These are phyloP conservation scores for Trifolium fragiferum DNA, from an alignment of 306 rosid species.

Conservation along the genomic window DNA sequence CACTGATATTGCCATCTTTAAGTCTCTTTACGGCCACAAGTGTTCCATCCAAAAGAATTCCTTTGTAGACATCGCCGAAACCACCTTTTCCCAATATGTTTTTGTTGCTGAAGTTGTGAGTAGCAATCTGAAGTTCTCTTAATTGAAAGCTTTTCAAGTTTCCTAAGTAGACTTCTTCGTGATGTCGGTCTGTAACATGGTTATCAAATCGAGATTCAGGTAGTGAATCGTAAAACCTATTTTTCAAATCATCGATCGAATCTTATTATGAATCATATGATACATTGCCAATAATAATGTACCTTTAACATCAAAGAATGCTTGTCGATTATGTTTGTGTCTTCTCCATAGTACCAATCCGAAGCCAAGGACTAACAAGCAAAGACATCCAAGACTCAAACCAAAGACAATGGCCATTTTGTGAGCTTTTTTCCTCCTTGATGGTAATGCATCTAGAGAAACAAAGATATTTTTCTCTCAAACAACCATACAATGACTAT, in stretches of 20 bases:
- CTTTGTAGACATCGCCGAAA: constrained; percentile 94
- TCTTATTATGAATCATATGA: not conserved
- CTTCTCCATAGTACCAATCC: constrained; percentile 67
- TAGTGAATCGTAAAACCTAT: not conserved
- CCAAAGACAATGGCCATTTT: constrained; percentile 79
- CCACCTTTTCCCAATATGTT: constrained; percentile 91
- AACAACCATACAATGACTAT: constrained; percentile 28
- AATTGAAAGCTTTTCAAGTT: constrained; percentile 85
- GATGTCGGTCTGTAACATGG: constrained; percentile 57
- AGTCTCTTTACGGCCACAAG: constrained; percentile 92
- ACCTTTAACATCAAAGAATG: constrained; percentile 60
- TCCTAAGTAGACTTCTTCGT: constrained; percentile 86
- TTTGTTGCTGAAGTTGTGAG: constrained; percentile 87
- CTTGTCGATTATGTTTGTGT: constrained; percentile 45
- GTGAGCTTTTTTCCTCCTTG: constrained; percentile 59
- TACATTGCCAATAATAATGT: not conserved
- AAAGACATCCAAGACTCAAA: constrained; percentile 74
- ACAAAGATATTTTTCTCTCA: constrained; percentile 42
- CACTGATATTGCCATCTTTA: constrained; percentile 76
- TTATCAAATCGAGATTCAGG: not conserved
- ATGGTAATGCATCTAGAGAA: constrained; percentile 58
- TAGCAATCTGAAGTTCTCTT: constrained; percentile 89
- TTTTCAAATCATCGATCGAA: not conserved
- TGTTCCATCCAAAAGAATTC: constrained; percentile 76
- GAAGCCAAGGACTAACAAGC: constrained; percentile 67